These are phyloP conservation scores for Gamarada debralockiae DNA, from an alignment of 495 filamentous ascomycete genomes.

Conservation along the genomic window DNA sequence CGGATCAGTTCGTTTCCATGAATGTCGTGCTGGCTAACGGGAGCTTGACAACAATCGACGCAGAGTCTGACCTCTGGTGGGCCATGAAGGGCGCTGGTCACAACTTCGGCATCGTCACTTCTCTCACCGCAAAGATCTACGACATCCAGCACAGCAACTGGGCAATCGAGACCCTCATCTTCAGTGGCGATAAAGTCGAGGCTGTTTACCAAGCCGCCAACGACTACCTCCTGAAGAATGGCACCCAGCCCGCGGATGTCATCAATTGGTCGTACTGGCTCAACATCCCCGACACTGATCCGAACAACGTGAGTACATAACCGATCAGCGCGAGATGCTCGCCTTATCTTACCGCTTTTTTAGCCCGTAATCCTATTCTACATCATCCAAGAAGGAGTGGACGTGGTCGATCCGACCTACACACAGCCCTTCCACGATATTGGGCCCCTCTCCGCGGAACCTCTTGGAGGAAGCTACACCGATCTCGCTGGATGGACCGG, in stretches of 20 bases:
- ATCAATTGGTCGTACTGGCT: slow-evolving; percentile 51
- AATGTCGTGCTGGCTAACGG: slow-evolving; percentile 58
- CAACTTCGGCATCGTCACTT: slow-evolving; percentile 60
- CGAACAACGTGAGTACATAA: slow-evolving; percentile 29
- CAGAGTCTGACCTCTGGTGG: slow-evolving; percentile 50
- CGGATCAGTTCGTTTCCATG: slow-evolving; percentile 51
- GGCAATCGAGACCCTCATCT: slow-evolving; percentile 42
- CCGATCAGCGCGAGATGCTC: not conserved
- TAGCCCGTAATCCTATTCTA: slow-evolving; percentile 46
- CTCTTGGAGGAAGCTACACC: slow-evolving; percentile 35
- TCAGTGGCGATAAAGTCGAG: slow-evolving; percentile 44
- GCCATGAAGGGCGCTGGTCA: slow-evolving; percentile 56
- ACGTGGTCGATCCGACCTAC: slow-evolving; percentile 35
- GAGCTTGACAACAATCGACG: slow-evolving; percentile 31
- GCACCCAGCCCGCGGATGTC: slow-evolving; percentile 35
- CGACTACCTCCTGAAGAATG: slow-evolving; percentile 31
- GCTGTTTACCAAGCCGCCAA: slow-evolving; percentile 44
- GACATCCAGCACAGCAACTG: slow-evolving; percentile 34
- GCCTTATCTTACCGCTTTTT: not conserved
- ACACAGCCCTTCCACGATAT: slow-evolving; percentile 41
- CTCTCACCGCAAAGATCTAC: slow-evolving; percentile 43
- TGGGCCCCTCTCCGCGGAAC: slow-evolving; percentile 33
- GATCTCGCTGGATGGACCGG: slow-evolving; percentile 42
- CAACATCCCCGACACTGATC: slow-evolving; percentile 36
- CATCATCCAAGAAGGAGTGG: slow-evolving; percentile 47